Evolutionary conservation across 2,329 filamentous ascomycete genomes (phyloP).

Genomic region (Phaeosphaeriaceae sp.): DNA sequence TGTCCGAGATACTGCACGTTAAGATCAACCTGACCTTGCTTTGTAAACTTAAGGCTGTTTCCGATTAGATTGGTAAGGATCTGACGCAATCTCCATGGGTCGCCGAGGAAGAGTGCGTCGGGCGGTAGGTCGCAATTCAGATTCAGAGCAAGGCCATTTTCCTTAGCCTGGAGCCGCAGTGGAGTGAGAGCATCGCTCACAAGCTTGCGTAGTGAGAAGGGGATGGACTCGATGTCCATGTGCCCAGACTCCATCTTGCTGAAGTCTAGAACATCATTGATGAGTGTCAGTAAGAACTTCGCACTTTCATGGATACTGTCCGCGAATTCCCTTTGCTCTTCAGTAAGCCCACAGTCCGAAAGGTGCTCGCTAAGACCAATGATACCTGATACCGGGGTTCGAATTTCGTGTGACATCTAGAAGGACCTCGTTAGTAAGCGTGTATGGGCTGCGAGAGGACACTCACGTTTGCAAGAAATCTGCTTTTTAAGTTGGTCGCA

Average conservation of each 20-base stretch:
- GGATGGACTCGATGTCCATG: slow-evolving; percentile 62
- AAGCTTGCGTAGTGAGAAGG: slow-evolving; percentile 54
- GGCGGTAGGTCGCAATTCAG: slow-evolving; percentile 62
- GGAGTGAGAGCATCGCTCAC: slow-evolving; percentile 61
- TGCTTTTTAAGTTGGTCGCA: slow-evolving; percentile 11
- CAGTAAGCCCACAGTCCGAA: slow-evolving; percentile 4
- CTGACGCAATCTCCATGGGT: slow-evolving; percentile 42
- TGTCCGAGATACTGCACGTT: slow-evolving; percentile 37
- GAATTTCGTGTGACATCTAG: slow-evolving; percentile 19
- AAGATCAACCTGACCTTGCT: slow-evolving; percentile 37
- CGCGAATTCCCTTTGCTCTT: slow-evolving; percentile 9
- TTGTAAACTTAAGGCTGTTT: slow-evolving; percentile 52
- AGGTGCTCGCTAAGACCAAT: slow-evolving; percentile 16
- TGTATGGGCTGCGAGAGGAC: neutral
- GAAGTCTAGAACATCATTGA: slow-evolving; percentile 56
- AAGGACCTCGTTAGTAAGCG: neutral
- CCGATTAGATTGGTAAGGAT: slow-evolving; percentile 46
- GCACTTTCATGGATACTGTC: slow-evolving; percentile 65
- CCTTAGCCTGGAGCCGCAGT: slow-evolving; percentile 9
- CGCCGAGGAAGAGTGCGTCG: slow-evolving; percentile 50
- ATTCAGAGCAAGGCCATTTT: slow-evolving; percentile 61
- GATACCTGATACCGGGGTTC: slow-evolving; percentile 15
- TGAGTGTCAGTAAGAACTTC: slow-evolving; percentile 55
- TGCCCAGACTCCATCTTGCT: slow-evolving; percentile 55
- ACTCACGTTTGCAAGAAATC: slow-evolving; percentile 16